Evolutionary conservation across 208 protist genomes (phyloP).

Genomic region (Leptomonas seymouri): DNA sequence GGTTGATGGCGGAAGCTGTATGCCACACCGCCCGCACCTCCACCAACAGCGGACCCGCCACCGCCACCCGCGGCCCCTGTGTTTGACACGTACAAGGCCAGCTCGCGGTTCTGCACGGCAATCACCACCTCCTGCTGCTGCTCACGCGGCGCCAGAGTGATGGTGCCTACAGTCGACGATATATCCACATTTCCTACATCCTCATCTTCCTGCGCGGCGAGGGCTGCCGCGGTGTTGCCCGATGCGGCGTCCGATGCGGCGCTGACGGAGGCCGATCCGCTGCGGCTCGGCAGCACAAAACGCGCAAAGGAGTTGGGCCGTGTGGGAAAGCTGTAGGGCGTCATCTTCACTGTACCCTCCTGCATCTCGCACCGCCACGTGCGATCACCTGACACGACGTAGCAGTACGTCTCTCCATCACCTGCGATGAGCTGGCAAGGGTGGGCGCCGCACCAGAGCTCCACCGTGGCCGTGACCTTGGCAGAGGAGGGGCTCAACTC

Average conservation of each 20-base stretch:
- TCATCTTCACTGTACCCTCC: slow-evolving; percentile 58
- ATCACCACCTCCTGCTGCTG: slow-evolving; percentile 65
- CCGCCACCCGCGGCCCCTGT: slow-evolving; percentile 19
- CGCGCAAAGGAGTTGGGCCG: slow-evolving; percentile 61
- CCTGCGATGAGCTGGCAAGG: slow-evolving; percentile 75
- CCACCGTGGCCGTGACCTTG: slow-evolving; percentile 53
- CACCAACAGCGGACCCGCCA: background rate
- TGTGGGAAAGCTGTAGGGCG: slow-evolving; percentile 73
- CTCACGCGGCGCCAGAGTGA: slow-evolving; percentile 23
- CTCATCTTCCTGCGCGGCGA: slow-evolving; percentile 19
- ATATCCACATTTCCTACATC: slow-evolving; percentile 15
- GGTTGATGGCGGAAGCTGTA: slow-evolving; percentile 72
- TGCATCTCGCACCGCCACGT: slow-evolving; percentile 75
- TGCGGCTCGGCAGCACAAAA: slow-evolving; percentile 48
- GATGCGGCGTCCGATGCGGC: background rate
- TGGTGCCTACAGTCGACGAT: slow-evolving; percentile 8
- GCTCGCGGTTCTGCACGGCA: slow-evolving; percentile 55
- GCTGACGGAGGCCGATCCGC: slow-evolving; percentile 2
- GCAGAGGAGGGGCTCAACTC: slow-evolving; percentile 62
- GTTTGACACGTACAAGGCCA: slow-evolving; percentile 65
- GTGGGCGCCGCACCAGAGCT: slow-evolving; percentile 55
- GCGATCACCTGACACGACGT: slow-evolving; percentile 63
- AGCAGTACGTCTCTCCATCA: slow-evolving; percentile 74
- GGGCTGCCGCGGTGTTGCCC: background rate
- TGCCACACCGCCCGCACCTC: slow-evolving; percentile 40